Percentiles rank a stretch among this genome's conserved stretches.
Evolutionary conservation across 2,329 filamentous ascomycete species (phyloP).

Genomic region (Geosmithia flava): DNA sequence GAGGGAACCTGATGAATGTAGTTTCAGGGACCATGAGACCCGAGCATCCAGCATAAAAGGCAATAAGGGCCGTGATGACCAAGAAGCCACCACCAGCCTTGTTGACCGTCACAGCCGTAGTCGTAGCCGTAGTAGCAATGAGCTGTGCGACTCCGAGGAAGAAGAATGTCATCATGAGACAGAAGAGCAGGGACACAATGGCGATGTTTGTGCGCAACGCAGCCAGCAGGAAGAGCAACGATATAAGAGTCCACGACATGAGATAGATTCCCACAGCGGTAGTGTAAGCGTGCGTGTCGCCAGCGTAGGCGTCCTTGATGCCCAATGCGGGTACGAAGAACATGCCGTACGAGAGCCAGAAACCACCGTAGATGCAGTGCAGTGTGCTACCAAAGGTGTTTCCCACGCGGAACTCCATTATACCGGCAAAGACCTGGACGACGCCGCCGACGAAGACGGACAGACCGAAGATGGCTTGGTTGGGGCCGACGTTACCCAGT

Average conservation of each 20-base stretch:
- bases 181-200: constrained; percentile 45
- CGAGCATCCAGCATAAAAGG: constrained; percentile 26
- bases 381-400: constrained; percentile 52
- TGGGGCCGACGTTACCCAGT: constrained; percentile 17
- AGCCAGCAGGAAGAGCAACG: constrained; percentile 39
- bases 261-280: constrained; percentile 44
- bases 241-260: constrained; percentile 49
- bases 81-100: constrained; percentile 24
- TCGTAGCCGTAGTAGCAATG: constrained; percentile 19
- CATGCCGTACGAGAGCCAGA: constrained; percentile 49
- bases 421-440: constrained; percentile 55
- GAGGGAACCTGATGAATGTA: constrained; percentile 25
- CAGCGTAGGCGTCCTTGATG: constrained; percentile 31
- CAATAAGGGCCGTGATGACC: constrained; percentile 19
- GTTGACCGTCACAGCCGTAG: constrained; percentile 29
- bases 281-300: constrained; percentile 24
- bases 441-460: constrained; percentile 46
- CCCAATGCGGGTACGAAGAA: constrained; percentile 38
- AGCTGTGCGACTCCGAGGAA: constrained; percentile 47
- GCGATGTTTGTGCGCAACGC: constrained; percentile 45
- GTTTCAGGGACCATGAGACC: constrained; percentile 27
- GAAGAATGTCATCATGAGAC: constrained; percentile 44
- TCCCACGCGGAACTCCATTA: constrained; percentile 39
- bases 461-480: constrained; percentile 22
- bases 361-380: constrained; percentile 47